Conservation (phyloP, 805 yeast species). For the Candida vartiovaarae region DNA sequence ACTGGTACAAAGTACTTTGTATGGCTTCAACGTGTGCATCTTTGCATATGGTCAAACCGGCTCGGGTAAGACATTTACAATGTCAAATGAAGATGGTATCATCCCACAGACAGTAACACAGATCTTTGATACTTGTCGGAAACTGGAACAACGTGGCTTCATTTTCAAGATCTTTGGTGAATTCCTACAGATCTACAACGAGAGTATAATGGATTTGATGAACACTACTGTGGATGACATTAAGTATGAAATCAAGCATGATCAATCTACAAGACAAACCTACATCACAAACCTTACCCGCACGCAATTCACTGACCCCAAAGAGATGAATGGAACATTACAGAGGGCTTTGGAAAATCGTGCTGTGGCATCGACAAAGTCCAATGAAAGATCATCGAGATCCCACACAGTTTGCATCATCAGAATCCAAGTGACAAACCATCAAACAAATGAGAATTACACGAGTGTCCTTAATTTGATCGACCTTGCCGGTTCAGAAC, state of each 20-base stretch:
- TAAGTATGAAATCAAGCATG: conserved; percentile 70
- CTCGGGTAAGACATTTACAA: conserved; percentile 90
- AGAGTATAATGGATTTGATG: conserved; percentile 65
- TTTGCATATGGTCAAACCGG: conserved; percentile 98
- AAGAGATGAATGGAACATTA: conserved; percentile 45
- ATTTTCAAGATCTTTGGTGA: conserved; percentile 56
- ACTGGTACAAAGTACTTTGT: conserved; percentile 75
- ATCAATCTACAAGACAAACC: conserved; percentile 45
- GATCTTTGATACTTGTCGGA: conserved; percentile 52
- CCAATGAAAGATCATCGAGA: conserved; percentile 82
- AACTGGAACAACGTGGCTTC: conserved; percentile 54
- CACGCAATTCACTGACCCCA: conserved; percentile 37
- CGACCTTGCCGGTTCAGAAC: conserved; percentile 93
- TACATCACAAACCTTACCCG: conserved; percentile 52
- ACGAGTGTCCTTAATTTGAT: conserved; percentile 69
- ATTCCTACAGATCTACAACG: conserved; percentile 87
- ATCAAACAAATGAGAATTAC: conserved; percentile 37
- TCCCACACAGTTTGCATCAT: conserved; percentile 82
- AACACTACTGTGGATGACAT: conserved; percentile 16
- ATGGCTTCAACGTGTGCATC: conserved; percentile 88
- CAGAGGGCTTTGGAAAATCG: conserved; percentile 52
- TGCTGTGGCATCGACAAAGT: conserved; percentile 72
- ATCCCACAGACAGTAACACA: conserved; percentile 69
- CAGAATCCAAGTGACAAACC: conserved; percentile 47
- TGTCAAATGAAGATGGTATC: conserved; percentile 75